Evolutionary conservation across 441 rosid genomes (phyloP).

Genomic region (Syzygium syzygioides): DNA sequence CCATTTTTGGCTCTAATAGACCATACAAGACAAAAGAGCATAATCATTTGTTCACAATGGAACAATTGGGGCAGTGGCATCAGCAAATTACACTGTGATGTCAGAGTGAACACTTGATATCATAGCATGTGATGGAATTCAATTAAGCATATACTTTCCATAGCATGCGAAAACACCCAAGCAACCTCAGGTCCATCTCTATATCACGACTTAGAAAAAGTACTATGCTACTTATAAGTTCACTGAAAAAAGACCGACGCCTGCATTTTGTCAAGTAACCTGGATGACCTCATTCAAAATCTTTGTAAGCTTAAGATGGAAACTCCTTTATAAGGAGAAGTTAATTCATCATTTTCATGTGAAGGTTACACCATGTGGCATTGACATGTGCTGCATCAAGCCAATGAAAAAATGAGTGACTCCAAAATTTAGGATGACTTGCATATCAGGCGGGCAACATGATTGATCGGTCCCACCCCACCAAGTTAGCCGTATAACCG

Average conservation of each 20-base stretch:
- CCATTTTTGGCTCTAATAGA: background rate
- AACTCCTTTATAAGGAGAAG: background rate
- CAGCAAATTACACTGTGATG: background rate
- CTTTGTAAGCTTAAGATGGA: background rate
- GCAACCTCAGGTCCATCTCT: background rate
- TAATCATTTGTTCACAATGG: background rate
- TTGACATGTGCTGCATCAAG: background rate
- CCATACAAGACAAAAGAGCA: background rate
- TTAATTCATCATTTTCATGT: background rate
- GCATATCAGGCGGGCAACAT: fast-evolving
- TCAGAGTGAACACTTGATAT: background rate
- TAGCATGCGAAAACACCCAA: background rate
- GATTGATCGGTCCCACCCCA: background rate
- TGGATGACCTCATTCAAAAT: background rate
- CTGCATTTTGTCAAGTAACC: background rate
- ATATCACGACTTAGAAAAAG: background rate
- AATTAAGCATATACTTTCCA: background rate
- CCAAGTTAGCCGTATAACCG: background rate
- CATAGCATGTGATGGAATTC: background rate
- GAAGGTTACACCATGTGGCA: background rate
- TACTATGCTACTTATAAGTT: background rate
- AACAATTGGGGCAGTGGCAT: background rate
- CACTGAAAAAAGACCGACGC: background rate
- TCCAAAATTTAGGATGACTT: background rate
- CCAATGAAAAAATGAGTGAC: background rate